Evolutionary conservation across 1,139 yeast species (phyloP), one percentile per base, ranked within the genome.

Genomic region (Suhomyces bolitotheri): DNA sequence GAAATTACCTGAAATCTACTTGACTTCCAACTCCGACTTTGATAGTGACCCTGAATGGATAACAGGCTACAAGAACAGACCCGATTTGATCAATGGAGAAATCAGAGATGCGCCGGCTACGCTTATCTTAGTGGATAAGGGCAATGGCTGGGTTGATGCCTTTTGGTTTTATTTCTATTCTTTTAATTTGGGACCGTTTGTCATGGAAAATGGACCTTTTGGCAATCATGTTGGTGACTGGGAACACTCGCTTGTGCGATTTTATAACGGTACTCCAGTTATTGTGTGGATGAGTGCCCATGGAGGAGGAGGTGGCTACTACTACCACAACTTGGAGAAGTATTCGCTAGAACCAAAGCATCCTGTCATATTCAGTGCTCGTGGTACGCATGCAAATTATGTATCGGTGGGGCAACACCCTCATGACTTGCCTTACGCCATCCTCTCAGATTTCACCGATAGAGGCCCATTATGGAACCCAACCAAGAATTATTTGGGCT

Each of bases 261-360:
- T 86, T 56, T 76, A 80, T 49, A 74, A 84, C 4, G 96, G 96
- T 0, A 64, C 71, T 42, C 97, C 98, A 0, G 71, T 81, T n/a
- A 76, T 84, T 39, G 80, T 90, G n/a, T 92, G 97, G 97, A 86
- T 92, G 95, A 84, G 95, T 20, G 97, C 97, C 1, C 98, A 92
- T 60, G 96, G 97, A 1, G 97, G 97, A 8, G 98, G 98, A 4
- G 84, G 90, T 15, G 97, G 96, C 0, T 92, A 83, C 57, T 73
- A 73, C 46, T 90, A 80, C 55, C 70, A 76, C 16, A 84, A 88
- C 19, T 63, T 89, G 43, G 96, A 89, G 53, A 85, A 83, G 53
- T 73, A 75, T 39, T 78, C 76, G 35, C 44, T 61, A 9, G 68
- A 69, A 33, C 54, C 62, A 3, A 64, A 50, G 35, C 75, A 71